Percentiles rank a stretch among this genome's conserved stretches.
These are phyloP conservation scores for Phialophora expanda DNA, from an alignment of 2,329 filamentous ascomycete species.

Conservation along the genomic window DNA sequence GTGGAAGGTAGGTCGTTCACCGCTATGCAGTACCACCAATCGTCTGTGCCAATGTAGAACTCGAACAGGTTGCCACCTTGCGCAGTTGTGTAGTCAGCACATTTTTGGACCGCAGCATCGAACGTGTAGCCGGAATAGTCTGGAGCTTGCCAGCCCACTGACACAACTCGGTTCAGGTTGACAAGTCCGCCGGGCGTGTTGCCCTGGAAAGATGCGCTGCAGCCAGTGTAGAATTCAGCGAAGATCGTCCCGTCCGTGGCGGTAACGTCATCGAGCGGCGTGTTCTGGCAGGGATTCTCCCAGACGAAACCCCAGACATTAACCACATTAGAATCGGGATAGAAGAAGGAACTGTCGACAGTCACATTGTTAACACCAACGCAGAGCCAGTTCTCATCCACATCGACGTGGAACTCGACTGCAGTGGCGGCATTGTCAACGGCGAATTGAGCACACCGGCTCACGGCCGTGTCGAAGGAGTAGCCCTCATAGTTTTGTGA, in stretches of 20 bases:
- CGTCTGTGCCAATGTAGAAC: slow-evolving; percentile 19
- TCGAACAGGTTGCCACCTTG: slow-evolving; percentile 17
- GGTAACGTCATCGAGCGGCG: slow-evolving; percentile 12
- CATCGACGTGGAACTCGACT: slow-evolving; percentile 18
- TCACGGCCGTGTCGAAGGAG: slow-evolving; percentile 12
- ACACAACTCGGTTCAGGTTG: slow-evolving; percentile 17
- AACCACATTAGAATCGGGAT: slow-evolving; percentile 6
- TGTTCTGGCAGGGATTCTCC: slow-evolving; percentile 19
- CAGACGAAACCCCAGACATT: slow-evolving; percentile 20
- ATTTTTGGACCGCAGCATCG: slow-evolving; percentile 8
- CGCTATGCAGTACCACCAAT: slow-evolving; percentile 22
- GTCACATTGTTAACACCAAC: slow-evolving; percentile 14
- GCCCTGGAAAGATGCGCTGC: slow-evolving; percentile 19
- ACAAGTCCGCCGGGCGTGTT: slow-evolving; percentile 14
- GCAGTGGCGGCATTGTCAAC: slow-evolving; percentile 12
- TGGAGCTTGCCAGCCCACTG: slow-evolving; percentile 15
- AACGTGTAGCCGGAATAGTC: slow-evolving; percentile 16
- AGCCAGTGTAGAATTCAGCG: slow-evolving; percentile 18
- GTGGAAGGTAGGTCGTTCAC: slow-evolving; percentile 15
- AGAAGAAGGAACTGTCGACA: slow-evolving; percentile 9
- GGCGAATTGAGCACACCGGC: slow-evolving; percentile 14
- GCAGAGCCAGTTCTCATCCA: slow-evolving; percentile 17
- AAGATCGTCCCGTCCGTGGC: slow-evolving; percentile 16
- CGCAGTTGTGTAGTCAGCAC: slow-evolving; percentile 7
- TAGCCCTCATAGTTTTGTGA: slow-evolving; percentile 9